These are phyloP conservation scores for Quercus parvula DNA, from an alignment of 306 rosid species.

Conservation along the genomic window DNA sequence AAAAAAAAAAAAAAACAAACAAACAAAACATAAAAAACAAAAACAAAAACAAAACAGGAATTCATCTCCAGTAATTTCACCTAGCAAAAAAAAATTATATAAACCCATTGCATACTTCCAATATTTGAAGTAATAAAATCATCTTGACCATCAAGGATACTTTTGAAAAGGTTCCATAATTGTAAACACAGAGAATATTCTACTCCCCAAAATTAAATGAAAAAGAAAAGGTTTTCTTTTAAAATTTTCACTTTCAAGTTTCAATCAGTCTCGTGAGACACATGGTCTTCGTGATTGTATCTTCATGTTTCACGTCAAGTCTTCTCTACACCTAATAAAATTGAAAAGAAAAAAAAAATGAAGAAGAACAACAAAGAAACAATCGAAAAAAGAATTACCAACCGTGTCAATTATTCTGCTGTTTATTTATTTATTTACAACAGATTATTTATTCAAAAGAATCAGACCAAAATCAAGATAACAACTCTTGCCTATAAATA, in stretches of 20 bases:
- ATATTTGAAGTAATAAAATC: background rate
- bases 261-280: constrained; percentile 21
- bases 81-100: too few relatives aligned
- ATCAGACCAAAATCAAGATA: constrained; percentile 14
- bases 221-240: background rate
- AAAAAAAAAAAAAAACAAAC: too few relatives aligned
- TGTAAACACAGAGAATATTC: background rate
- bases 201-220: background rate
- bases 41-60: too few relatives aligned
- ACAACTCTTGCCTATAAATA: background rate
- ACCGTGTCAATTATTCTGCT: background rate
- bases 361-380: background rate
- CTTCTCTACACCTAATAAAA: background rate
- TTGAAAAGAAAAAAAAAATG: background rate
- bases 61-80: too few relatives aligned
- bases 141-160: background rate
- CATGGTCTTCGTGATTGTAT: constrained; percentile 17
- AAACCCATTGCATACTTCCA: background rate
- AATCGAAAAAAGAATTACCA: background rate
- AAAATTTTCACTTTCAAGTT: constrained; percentile 10
- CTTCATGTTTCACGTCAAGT: constrained; percentile 24
- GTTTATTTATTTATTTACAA: background rate
- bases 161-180: background rate
- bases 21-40: too few relatives aligned
- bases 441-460: background rate